phyloP scores from a whole-genome alignment of 2,329 filamentous ascomycete genomes.

The Amauroascus verrucosus region DNA sequence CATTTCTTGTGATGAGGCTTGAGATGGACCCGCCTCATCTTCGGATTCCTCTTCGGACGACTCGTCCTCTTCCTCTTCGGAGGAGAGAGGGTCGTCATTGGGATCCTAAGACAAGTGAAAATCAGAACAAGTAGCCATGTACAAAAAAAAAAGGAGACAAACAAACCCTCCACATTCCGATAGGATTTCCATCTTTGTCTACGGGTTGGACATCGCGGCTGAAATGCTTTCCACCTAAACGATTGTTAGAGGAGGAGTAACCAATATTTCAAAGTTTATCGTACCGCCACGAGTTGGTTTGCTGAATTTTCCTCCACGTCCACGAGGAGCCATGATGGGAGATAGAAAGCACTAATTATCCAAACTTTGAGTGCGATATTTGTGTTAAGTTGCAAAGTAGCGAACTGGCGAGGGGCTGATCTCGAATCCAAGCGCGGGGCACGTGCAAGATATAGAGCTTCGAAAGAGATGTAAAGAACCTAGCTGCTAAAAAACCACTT shows the following conservation, averaged over 20 bases:
- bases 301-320: conserved; percentile 85
- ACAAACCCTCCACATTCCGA: conserved; percentile 70
- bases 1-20: conserved; percentile 42
- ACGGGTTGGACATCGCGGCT: conserved; percentile 81
- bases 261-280: conserved; percentile 19
- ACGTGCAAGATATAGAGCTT: conserved; percentile 2
- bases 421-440: conserved; percentile 1
- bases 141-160: neutral
- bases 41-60: conserved; percentile 37
- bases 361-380: neutral
- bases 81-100: conserved; percentile 33
- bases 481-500: neutral
- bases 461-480: neutral
- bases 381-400: neutral
- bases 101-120: conserved; percentile 24
- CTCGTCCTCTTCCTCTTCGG: conserved; percentile 43
- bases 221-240: conserved; percentile 81
- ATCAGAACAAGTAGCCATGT: neutral
- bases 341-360: conserved; percentile 4
- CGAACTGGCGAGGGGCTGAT: neutral
- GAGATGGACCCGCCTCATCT: conserved; percentile 37
- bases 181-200: conserved; percentile 78
- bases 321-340: conserved; percentile 43
- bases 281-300: conserved; percentile 87
- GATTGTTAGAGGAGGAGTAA: conserved; percentile 2